A percentile compares a stretch with the other conserved stretches of the same genome.
Conservation (phyloP, 2,329 filamentous ascomycete species). For the Drechslerella dactyloides region DNA sequence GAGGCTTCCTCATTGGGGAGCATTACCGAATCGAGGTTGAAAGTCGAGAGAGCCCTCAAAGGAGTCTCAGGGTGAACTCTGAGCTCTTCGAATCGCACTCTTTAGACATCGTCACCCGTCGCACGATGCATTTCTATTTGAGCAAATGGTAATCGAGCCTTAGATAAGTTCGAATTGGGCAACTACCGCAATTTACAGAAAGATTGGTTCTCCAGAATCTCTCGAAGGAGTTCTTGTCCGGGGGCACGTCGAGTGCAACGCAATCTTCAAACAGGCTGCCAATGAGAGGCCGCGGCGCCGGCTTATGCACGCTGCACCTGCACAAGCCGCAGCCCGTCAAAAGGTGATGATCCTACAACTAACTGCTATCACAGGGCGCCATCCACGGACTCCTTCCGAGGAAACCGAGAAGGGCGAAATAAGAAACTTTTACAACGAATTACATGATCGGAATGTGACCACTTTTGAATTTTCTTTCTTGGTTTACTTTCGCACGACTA, state of each 20-base stretch:
- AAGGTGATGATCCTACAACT: constrained; percentile 35
- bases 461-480: neutral
- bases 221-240: constrained; percentile 3
- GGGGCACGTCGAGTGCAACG: constrained; percentile 37
- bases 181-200: neutral
- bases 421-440: neutral
- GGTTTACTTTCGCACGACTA: constrained; percentile 2
- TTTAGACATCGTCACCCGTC: neutral
- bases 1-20: constrained; percentile 18
- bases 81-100: constrained; percentile 20
- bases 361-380: constrained; percentile 24
- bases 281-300: constrained; percentile 35
- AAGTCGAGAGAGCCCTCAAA: neutral
- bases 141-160: constrained; percentile 5
- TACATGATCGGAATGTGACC: neutral
- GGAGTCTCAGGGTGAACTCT: constrained; percentile 7
- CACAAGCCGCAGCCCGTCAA: constrained; percentile 33
- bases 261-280: constrained; percentile 40
- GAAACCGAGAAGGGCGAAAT: neutral
- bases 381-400: constrained; percentile 26
- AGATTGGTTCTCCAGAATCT: constrained; percentile 24
- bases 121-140: constrained; percentile 4
- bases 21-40: constrained; percentile 17
- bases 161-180: neutral
- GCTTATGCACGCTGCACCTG: constrained; percentile 45